Conservation (phyloP, 2,329 filamentous ascomycete genomes). For the Myriosclerotinia scirpicola region DNA sequence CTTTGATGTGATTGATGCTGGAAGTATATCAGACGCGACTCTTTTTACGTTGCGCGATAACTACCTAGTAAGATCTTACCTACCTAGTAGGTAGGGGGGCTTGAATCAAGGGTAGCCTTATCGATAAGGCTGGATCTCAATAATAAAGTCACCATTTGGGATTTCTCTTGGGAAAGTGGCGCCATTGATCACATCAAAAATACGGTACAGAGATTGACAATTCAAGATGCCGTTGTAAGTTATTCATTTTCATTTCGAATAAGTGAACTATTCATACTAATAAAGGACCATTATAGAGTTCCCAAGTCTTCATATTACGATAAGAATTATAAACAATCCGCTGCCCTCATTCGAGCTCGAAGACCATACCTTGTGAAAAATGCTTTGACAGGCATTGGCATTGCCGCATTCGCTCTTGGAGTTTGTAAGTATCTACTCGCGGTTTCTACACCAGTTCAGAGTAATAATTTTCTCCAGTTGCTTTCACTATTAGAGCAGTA, state of each 20-base stretch:
- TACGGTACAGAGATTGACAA: background rate
- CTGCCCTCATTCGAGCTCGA: conserved; percentile 86
- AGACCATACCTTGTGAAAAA: conserved; percentile 93
- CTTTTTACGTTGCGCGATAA: conserved; percentile 7
- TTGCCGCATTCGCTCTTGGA: conserved; percentile 73
- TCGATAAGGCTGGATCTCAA: conserved; percentile 18
- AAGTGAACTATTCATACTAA: background rate
- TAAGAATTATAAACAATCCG: conserved; percentile 77
- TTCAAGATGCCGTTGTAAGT: conserved; percentile 23
- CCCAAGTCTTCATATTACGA: conserved; percentile 88
- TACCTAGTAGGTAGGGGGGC: background rate
- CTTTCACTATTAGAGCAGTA: conserved; percentile 76
- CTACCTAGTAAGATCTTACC: background rate
- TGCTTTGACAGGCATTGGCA: conserved; percentile 71
- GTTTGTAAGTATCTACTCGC: conserved; percentile 73
- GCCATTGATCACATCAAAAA: conserved; percentile 12
- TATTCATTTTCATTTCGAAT: background rate
- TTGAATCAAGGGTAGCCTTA: conserved; percentile 19
- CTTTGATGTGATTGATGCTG: conserved; percentile 19
- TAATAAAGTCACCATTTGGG: background rate
- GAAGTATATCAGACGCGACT: conserved; percentile 9
- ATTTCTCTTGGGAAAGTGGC: conserved; percentile 22
- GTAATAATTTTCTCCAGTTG: conserved; percentile 49
- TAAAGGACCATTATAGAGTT: conserved; percentile 45
- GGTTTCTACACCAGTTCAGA: background rate